Evolutionary conservation across 139 green algal genomes (phyloP), one percentile per base, ranked within the genome.

Genomic region (Picochlorum costavermella): DNA sequence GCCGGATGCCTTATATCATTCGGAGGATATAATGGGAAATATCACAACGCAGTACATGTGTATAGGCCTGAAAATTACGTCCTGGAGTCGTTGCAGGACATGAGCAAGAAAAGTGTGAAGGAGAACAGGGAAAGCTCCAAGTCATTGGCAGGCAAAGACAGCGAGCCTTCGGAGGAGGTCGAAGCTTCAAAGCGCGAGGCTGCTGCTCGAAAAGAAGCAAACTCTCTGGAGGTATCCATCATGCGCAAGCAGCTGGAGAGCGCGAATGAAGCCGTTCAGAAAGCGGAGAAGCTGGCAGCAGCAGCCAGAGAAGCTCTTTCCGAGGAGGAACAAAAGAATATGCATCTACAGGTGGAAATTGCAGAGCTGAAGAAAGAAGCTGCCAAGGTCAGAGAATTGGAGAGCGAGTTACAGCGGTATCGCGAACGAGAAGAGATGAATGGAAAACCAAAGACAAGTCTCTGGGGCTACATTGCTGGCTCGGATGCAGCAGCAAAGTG

Each of bases 11-110:
- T 91, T 29, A 45, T 92, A 2, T 74, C 80, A 3, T 92, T 86
- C 69, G 85, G 85, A 13, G 85, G 84, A 25, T 92, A 92, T 75
- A 86, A 88, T 66, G 85, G 85, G 16, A 70, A 65, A 43, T 84
- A 85, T 56, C 79, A 84, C 46, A 81, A 76, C 33, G 48, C 64
- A 6, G 60, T 84, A 11, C 76, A 84, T 28, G 50, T 75, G 50
- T 81, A 84, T 67, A 62, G 65, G 29, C 78, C 78, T 60, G 72
- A 75, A 37, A 50, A 59, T 6, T 74, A 56, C 29, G 61, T 69
- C 5, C 14, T 65, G n/a, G 61, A 56, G 23, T 58, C 57, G 16
- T 20, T 23, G n/a, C 46, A 53, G 46, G 46, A 20, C n/a, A 29
- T 20, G 3, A 4, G 23, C 51, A 62, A 37, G 14, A 53, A 23